Percentiles rank a stretch among this genome's conserved stretches.
Evolutionary conservation across 768 basidiomycete genomes (phyloP).

Genomic region (Rhodotorula babjevae): DNA sequence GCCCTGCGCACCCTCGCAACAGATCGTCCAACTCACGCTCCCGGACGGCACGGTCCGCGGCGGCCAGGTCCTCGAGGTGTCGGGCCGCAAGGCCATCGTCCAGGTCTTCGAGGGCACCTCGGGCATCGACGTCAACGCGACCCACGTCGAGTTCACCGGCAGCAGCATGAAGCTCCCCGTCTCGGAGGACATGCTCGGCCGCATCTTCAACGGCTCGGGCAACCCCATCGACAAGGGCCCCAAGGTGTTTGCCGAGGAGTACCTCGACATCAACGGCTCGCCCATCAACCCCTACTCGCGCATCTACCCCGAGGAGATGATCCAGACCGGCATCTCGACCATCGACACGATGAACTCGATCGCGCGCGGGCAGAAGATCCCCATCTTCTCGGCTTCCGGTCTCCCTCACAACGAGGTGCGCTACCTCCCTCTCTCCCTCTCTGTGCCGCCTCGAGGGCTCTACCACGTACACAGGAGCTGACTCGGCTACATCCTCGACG

Average conservation of each 20-base stretch:
- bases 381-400: slow-evolving; percentile 98
- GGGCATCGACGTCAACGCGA: slow-evolving; percentile 93
- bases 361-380: slow-evolving; percentile 99
- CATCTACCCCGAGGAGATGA: slow-evolving; percentile 99
- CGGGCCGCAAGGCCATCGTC: slow-evolving; percentile 97
- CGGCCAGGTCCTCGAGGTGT: slow-evolving; percentile 95
- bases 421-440: slow-evolving; percentile 23
- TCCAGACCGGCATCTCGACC: slow-evolving; percentile 98
- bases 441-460: not conserved
- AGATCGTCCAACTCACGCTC: slow-evolving; percentile 84
- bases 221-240: slow-evolving; percentile 98
- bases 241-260: slow-evolving; percentile 98
- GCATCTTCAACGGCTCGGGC: slow-evolving; percentile 98
- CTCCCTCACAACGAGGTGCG: slow-evolving; percentile 94
- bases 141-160: slow-evolving; percentile 96
- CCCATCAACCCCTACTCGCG: slow-evolving; percentile 97
- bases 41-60: slow-evolving; percentile 93
- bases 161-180: slow-evolving; percentile 98
- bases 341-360: slow-evolving; percentile 98
- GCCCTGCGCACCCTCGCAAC: not conserved
- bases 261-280: slow-evolving; percentile 97
- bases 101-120: slow-evolving; percentile 99
- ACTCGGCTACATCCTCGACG: not conserved
- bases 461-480: slow-evolving; percentile 26
- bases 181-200: slow-evolving; percentile 96